Evolutionary conservation across 176 grass and related monocot species (phyloP), one percentile per base, ranked within the genome.

Genomic region (Oryza punctata): DNA sequence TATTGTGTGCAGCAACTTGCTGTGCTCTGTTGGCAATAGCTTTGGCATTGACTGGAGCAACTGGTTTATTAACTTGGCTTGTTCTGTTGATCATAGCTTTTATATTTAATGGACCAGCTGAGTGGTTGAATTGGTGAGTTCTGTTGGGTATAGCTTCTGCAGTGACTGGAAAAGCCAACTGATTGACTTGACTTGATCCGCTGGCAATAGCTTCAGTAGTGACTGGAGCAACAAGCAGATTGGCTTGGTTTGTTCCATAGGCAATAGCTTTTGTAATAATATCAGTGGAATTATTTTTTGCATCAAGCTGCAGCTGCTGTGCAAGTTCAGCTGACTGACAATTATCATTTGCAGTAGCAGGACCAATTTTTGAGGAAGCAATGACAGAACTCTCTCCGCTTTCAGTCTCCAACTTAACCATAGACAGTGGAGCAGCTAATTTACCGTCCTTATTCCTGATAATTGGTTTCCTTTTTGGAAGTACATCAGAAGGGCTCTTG

Each of bases 371-470:
- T 80, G 59, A 61, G 38, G 63, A 23, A 77, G 43, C 21, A 72
- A 26, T 77, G 75, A 78, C 72, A 81, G 68, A 65, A 81, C 32
- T 30, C 11, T 85, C 81, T 76, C 71, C 52, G 3, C 23, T 64
- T 76, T 85, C 87, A 71, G 10, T 65, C 30, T 25, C 38, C 33
- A 65, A 33, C 43, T 86, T 85, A 21, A 59, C 72, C 18, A 2
- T 72, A 28, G 73, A 15, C 32, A 65, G 43, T 72, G 66, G 66
- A 59, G 83, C 65, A 77, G 72, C 72, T 81, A 70, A 30, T 70
- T 78, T 78, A 46, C 45, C 72, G 67, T 79, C 88, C 26, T 82
- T 59, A 44, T 63, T 90, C 82, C 67, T 82, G 45, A 67, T 67
- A 47, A 78, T 67, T 19, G 57, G 40, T 67, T 78, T 72, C 59